Conservation (phyloP, 2,329 filamentous ascomycete genomes). For the Ophiostoma tasmaniense region DNA sequence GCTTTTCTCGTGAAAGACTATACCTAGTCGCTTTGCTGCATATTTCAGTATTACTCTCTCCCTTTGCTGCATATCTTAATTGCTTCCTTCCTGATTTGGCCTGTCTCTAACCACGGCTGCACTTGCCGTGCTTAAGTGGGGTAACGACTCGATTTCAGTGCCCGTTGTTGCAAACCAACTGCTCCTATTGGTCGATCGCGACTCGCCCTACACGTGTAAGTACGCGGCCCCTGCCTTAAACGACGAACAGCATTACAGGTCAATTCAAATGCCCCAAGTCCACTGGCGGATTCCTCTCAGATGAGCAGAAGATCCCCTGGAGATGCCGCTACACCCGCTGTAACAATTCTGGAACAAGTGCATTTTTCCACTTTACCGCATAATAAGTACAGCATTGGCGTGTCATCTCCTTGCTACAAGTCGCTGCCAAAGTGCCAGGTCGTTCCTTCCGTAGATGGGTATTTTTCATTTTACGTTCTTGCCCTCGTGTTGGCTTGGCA, state of each 20-base stretch:
- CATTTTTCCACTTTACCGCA: constrained; percentile 11
- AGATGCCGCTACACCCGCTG: background rate
- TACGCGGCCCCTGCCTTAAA: constrained; percentile 8
- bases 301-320: background rate
- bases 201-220: constrained; percentile 8
- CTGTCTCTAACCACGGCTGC: background rate
- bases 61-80: background rate
- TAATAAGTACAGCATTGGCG: constrained; percentile 7
- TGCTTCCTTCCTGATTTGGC: background rate
- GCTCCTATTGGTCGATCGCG: constrained; percentile 15
- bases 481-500: background rate
- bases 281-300: background rate
- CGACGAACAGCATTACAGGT: background rate
- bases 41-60: background rate
- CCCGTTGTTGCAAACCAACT: constrained; percentile 10
- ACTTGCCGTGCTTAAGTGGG: background rate
- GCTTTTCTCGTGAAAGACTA: too few species aligned
- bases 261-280: background rate
- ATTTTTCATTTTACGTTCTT: background rate
- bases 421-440: background rate
- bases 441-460: background rate
- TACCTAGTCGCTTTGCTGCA: background rate
- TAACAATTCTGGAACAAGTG: background rate
- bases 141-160: background rate
- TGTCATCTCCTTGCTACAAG: constrained; percentile 12